These are phyloP conservation scores for Ilex aquifolium DNA, from an alignment of 257 asterid genomes.

Conservation along the genomic window DNA sequence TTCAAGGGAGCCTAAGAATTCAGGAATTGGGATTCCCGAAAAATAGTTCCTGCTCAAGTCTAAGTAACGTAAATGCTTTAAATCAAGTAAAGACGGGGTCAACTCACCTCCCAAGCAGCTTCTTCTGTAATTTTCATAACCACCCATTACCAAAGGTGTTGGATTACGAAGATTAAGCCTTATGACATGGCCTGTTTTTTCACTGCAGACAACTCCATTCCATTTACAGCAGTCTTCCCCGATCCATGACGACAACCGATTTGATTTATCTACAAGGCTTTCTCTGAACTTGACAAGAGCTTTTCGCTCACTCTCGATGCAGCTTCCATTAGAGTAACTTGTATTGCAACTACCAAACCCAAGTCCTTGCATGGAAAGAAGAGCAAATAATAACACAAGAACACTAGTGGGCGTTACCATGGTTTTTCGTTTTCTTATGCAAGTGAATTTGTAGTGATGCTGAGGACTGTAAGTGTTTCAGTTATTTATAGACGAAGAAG, in stretches of 20 bases:
- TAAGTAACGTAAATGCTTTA: slow-evolving; percentile 10
- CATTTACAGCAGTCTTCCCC: slow-evolving; percentile 28
- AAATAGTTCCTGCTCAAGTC: slow-evolving; percentile 27
- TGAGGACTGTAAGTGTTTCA: too few species aligned
- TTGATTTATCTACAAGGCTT: slow-evolving; percentile 12
- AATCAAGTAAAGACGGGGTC: slow-evolving; percentile 12
- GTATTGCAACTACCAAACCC: too few species aligned
- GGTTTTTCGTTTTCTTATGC: too few species aligned
- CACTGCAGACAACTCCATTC: slow-evolving; percentile 22
- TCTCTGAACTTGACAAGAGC: slow-evolving; percentile 16
- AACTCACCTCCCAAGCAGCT: slow-evolving; percentile 20
- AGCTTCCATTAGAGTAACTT: neutral
- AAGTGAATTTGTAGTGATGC: too few species aligned
- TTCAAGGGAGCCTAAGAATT: slow-evolving; percentile 6
- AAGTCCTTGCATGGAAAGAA: neutral
- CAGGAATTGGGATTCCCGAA: slow-evolving; percentile 14
- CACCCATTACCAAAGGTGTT: neutral
- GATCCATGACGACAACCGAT: slow-evolving; percentile 21
- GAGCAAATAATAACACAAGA: neutral
- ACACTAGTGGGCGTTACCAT: too few species aligned
- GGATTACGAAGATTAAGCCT: slow-evolving; percentile 13
- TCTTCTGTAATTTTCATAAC: too few species aligned
- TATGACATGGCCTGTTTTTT: slow-evolving; percentile 12
- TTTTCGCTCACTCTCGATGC: slow-evolving; percentile 14
- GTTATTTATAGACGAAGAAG: too few species aligned